A percentile compares a stretch with the other conserved stretches of the same genome.
These are phyloP conservation scores for Miscanthus sacchariflorus DNA, from an alignment of 202 grass and related monocot genomes.

Conservation along the genomic window DNA sequence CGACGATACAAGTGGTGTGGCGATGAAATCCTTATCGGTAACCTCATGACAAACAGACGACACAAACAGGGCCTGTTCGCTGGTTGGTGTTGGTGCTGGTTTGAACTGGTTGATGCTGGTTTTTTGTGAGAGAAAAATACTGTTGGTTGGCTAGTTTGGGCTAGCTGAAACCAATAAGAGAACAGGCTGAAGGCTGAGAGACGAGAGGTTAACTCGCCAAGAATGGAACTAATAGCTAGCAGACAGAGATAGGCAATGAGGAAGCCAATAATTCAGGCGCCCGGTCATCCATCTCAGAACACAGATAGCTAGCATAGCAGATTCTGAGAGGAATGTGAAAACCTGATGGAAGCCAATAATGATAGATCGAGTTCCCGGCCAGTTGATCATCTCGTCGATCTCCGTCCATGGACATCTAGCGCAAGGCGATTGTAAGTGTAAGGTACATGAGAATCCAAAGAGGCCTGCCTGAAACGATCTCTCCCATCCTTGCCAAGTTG, in stretches of 20 bases:
- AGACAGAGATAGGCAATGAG: neutral
- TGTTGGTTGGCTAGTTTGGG: no score
- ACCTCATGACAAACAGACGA: neutral
- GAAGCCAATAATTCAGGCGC: neutral
- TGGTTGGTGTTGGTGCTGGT: no score
- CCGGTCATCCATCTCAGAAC: neutral
- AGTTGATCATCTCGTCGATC: neutral
- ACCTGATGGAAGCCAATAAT: neutral
- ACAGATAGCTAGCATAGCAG: neutral
- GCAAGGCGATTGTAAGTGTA: neutral
- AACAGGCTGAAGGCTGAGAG: no score
- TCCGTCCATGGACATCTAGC: neutral
- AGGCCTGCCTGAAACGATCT: neutral
- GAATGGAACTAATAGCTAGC: neutral
- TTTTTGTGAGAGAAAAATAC: no score
- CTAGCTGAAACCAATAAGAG: no score
- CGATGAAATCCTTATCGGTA: neutral
- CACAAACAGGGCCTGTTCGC: no score
- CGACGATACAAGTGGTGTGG: neutral
- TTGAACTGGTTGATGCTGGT: no score
- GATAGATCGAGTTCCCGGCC: neutral
- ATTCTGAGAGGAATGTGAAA: neutral
- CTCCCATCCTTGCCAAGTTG: neutral
- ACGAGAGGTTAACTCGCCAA: neutral
- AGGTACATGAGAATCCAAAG: neutral